Conservation (phyloP, 2,329 filamentous ascomycete species). For the Calycina marina region DNA sequence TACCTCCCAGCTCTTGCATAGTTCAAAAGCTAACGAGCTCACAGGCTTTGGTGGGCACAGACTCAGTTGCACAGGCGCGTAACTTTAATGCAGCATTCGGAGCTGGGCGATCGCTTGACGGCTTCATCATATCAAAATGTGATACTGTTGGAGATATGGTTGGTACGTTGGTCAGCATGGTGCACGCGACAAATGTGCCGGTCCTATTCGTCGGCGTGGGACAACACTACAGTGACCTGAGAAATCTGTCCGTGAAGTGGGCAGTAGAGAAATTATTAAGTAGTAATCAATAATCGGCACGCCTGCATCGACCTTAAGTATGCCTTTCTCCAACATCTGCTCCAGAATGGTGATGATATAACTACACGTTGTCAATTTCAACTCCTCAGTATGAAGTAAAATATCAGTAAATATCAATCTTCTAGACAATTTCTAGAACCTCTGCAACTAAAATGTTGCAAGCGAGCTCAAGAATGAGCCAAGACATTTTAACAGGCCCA, state of each 20-base stretch:
- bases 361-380: too few species aligned
- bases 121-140: slow-evolving; percentile 97
- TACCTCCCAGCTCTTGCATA: not conserved
- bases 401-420: too few species aligned
- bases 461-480: too few species aligned
- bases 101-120: slow-evolving; percentile 64
- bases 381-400: too few species aligned
- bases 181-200: slow-evolving; percentile 92
- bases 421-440: too few species aligned
- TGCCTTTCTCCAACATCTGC: too few species aligned
- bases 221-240: slow-evolving; percentile 53
- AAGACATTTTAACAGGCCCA: too few species aligned
- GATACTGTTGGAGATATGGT: slow-evolving; percentile 98
- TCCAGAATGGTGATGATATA: too few species aligned
- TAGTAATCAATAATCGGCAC: slow-evolving; percentile 20
- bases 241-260: slow-evolving; percentile 56
- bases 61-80: slow-evolving; percentile 85
- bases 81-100: slow-evolving; percentile 96
- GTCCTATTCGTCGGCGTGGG: slow-evolving; percentile 79
- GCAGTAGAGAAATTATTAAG: slow-evolving; percentile 49
- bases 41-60: slow-evolving; percentile 79
- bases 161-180: slow-evolving; percentile 82
- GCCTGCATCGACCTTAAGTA: too few species aligned
- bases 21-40: slow-evolving; percentile 6
- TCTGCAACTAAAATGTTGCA: too few species aligned